Evolutionary conservation across 2,329 filamentous ascomycete species (phyloP), one percentile per base, ranked within the genome.

Genomic region (Exophiala bonariae): DNA sequence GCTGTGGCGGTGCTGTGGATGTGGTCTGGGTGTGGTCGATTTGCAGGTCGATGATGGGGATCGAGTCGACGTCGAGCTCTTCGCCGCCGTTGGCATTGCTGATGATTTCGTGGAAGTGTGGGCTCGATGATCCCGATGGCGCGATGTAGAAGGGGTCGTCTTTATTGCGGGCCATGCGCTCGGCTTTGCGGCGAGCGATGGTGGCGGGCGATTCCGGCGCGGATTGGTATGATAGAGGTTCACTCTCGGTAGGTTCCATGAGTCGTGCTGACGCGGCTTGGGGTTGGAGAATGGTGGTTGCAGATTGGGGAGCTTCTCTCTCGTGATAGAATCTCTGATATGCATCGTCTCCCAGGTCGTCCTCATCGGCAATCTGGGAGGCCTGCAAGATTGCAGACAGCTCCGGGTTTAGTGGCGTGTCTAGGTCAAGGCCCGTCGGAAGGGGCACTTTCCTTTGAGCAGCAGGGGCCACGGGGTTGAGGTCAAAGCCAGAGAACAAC

Each of bases 101-200:
- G 28, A 59, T 56, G 37, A 58, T 54, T 49, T 82, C 78, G 3
- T 87, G 73, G 47, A 93, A 89, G 55, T 82, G 87, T 0, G 88
- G 88, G 1, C 87, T 92, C 0, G 86, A 85, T 4, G 79, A 79
- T 26, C 82, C 81, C 30, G 70, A 70, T 6, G 71, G 68, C 18
- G 75, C 76, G 61, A 99, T 97, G 63, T 99, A 99, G 66, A 96
- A 99, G 1, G 93, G 93, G 61, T 99, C 93, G 62, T 97, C 92
- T 58, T 81, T 87, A 66, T 96, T 89, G 47, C 89, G 81, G 63
- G 95, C 90, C 47, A 79, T 72, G 9, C 91, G 80, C 62, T 96
- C 89, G 3, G 85, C 82, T 59, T 85, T 87, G 53, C 87, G 80
- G 53, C 83, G 78, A 3, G 87, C 86, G 33, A 88, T 65, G 37